Evolutionary conservation across 1,139 yeast genomes (phyloP).

Genomic region (Zygosaccharomyces pseudobailii): DNA sequence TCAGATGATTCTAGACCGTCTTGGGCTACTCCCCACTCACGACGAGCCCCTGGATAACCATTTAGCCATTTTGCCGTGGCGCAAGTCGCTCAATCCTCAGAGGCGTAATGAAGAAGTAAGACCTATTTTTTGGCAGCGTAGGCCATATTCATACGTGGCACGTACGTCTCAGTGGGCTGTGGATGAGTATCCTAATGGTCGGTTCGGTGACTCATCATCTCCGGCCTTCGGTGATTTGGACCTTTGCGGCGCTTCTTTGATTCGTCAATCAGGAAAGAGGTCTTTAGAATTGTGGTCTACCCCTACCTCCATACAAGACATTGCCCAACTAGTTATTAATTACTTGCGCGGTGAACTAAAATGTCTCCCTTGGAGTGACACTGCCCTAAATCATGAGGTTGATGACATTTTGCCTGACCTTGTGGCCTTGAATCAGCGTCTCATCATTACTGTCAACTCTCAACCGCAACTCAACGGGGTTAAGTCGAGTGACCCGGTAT

Average conservation of each 20-base stretch:
- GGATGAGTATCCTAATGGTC: conserved; percentile 86
- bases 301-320: conserved; percentile 57
- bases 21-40: conserved; percentile 47
- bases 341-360: conserved; percentile 67
- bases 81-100: conserved; percentile 79
- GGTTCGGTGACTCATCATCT: conserved; percentile 92
- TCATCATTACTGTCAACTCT: conserved; percentile 80
- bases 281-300: conserved; percentile 85
- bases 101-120: conserved; percentile 80
- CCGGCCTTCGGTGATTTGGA: conserved; percentile 91
- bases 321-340: conserved; percentile 55
- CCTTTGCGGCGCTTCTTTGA: conserved; percentile 69
- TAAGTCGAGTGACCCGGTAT: conserved; percentile 61
- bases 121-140: conserved; percentile 94
- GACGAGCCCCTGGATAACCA: conserved; percentile 17
- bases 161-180: conserved; percentile 84
- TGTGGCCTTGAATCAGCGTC: conserved; percentile 56
- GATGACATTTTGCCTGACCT: conserved; percentile 56
- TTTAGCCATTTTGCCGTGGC: conserved; percentile 64
- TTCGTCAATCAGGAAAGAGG: conserved; percentile 71
- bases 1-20: conserved; percentile 74
- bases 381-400: conserved; percentile 77
- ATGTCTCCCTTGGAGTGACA: conserved; percentile 94
- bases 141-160: conserved; percentile 84
- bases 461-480: conserved; percentile 91